Percentiles rank a stretch among this genome's conserved stretches.
Evolutionary conservation across 1,284 basidiomycete species (phyloP).

Genomic region (Stereum hirsutum): DNA sequence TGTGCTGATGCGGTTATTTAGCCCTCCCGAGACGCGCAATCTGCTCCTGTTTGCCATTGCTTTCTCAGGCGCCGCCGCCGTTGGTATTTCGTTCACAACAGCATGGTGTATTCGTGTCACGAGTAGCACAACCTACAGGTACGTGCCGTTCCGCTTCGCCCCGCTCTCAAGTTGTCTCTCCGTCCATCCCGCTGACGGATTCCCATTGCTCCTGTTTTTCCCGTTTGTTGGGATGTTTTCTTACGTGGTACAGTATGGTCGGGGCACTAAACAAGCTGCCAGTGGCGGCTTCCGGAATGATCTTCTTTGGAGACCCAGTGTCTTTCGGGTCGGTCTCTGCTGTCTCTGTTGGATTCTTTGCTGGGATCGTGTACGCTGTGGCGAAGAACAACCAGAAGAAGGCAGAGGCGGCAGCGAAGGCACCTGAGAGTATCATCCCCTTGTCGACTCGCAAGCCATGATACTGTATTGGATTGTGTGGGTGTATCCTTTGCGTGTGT

Average conservation of each 20-base stretch:
- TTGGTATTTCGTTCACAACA: conserved; percentile 96
- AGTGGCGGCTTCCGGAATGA: conserved; percentile 92
- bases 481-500: too few relatives aligned
- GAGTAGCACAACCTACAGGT: conserved; percentile 96
- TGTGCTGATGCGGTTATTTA: conserved; percentile 22
- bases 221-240: not conserved
- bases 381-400: conserved; percentile 87
- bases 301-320: conserved; percentile 90
- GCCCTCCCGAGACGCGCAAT: conserved; percentile 76
- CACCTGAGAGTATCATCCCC: conserved; percentile 45
- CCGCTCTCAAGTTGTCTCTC: conserved; percentile 6
- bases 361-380: conserved; percentile 83
- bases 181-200: not conserved
- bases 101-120: conserved; percentile 98
- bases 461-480: conserved; percentile 6
- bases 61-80: conserved; percentile 94
- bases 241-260: conserved; percentile 76
- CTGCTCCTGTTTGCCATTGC: conserved; percentile 84
- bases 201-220: not conserved
- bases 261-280: conserved; percentile 98
- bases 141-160: too few relatives aligned
- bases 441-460: conserved; percentile 42
- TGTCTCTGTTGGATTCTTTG: conserved; percentile 84
- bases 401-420: conserved; percentile 34
- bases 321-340: conserved; percentile 86